Conservation (phyloP, 2,329 filamentous ascomycete species). For the Elsinoe arachidis region DNA sequence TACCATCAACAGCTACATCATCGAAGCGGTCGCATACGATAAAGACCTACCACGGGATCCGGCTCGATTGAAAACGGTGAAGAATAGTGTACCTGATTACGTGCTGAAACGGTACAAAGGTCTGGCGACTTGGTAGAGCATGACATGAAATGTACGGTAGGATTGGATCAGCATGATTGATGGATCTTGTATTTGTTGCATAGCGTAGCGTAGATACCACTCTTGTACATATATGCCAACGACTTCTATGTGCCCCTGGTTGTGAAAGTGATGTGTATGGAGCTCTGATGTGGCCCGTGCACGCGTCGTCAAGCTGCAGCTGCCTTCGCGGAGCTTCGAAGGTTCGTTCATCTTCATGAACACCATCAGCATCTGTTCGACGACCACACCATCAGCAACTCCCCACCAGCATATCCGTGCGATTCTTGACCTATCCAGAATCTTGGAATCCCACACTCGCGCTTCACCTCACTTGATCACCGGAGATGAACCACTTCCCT, state of each 20-base stretch:
- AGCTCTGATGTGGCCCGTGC: conserved; percentile 3
- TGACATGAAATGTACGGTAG: neutral
- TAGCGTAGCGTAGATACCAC: conserved; percentile 10
- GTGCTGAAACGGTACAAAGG: conserved; percentile 18
- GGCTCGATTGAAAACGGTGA: conserved; percentile 20
- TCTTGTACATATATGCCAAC: neutral
- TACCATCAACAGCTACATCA: conserved; percentile 53
- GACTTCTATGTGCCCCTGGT: neutral
- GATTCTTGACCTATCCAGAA: no score
- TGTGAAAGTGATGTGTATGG: neutral
- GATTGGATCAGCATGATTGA: neutral
- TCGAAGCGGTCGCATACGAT: conserved; percentile 47
- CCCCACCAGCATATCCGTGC: neutral
- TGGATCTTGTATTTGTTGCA: neutral
- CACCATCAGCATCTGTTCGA: neutral
- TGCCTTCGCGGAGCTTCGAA: conserved; percentile 1
- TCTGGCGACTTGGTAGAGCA: conserved; percentile 6
- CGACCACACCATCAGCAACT: neutral
- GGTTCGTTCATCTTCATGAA: neutral
- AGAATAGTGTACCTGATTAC: conserved; percentile 21
- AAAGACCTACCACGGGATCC: conserved; percentile 40
- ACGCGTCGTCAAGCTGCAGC: neutral
- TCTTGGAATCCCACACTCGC: neutral
- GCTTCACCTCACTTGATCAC: neutral
- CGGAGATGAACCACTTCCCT: conserved; percentile 54